Evolutionary conservation across 495 filamentous ascomycete species (phyloP), one percentile per base, ranked within the genome.

Genomic region (Jackrogersella multiformis): DNA sequence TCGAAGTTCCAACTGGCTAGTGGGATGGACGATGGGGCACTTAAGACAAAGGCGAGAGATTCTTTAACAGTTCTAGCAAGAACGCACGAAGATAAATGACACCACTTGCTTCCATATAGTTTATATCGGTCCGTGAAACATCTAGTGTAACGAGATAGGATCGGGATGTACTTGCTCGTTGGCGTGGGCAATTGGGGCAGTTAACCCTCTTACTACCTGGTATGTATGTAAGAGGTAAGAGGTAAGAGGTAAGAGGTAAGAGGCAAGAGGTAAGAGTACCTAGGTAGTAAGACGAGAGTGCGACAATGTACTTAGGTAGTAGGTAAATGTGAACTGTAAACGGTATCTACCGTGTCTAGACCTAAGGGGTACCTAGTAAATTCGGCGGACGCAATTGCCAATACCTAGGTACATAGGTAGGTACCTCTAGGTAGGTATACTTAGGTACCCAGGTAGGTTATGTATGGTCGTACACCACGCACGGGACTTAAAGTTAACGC

Each of bases 41-140:
- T 62, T 56, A 32, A 58, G 28, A 59, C 51, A 64, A 45, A 36
- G 23, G 28, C 51, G 24, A 30, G 38, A 61, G n/a, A n/a, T n/a
- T n/a, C n/a, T n/a, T n/a, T n/a, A n/a, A n/a, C n/a, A n/a, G n/a
- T 7, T 53, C 61, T 46, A 15, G 44, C 52, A 52, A 49, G 57
- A 61, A 56, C 23, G 41, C 62, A 48, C 56, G 61, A 57, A 57
- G 38, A 58, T 61, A 49, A 58, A 64, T 53, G 67, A 57, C 52
- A 65, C 49, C 32, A 46, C 61, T 46, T 53, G 61, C 30, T 57
- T 44, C 67, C 56, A 61, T 69, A 60, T 65, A 70, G 51, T 56
- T 70, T 70, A 70, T 70, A 65, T 61, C 55, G 52, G 20, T 36
- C 67, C 42, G 67, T 65, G 67, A 61, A 70, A 70, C 67, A 70